Evolutionary conservation across 495 filamentous ascomycete genomes (phyloP).

Genomic region (Penicillium paxilli): DNA sequence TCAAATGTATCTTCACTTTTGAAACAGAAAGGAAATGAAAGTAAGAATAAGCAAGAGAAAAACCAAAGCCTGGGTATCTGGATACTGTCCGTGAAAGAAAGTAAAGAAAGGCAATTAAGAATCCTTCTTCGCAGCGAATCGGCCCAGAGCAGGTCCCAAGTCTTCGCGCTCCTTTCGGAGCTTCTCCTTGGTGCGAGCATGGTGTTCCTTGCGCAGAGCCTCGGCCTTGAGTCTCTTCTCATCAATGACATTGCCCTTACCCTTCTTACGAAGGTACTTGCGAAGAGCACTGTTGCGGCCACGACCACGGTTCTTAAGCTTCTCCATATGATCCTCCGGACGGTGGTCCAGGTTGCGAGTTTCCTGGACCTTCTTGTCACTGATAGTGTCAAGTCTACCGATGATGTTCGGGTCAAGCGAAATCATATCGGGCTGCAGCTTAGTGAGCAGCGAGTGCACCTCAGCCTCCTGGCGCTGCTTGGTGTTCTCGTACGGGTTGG

Average conservation of each 20-base stretch:
- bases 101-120: constrained; percentile 22
- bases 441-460: constrained; percentile 83
- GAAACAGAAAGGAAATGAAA: constrained; percentile 5
- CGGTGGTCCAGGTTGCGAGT: constrained; percentile 75
- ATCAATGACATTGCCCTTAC: constrained; percentile 87
- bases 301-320: constrained; percentile 72
- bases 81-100: constrained; percentile 8
- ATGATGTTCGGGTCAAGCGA: constrained; percentile 87
- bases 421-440: constrained; percentile 97
- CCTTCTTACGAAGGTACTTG: constrained; percentile 87
- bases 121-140: constrained; percentile 61
- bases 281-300: constrained; percentile 91
- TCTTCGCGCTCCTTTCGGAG: constrained; percentile 61
- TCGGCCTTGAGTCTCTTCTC: constrained; percentile 73
- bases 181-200: constrained; percentile 60
- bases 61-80: constrained; percentile 12
- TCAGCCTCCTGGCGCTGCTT: constrained; percentile 94
- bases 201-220: constrained; percentile 63
- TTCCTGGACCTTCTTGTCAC: constrained; percentile 67
- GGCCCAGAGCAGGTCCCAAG: constrained; percentile 68
- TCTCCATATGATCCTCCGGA: constrained; percentile 67
- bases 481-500: constrained; percentile 94
- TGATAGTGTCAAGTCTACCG: constrained; percentile 78
- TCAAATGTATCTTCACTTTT: constrained; percentile 21
- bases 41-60: not conserved